These are phyloP conservation scores for Fusarium multiceps DNA, from an alignment of 2,329 filamentous ascomycete species.

Conservation along the genomic window DNA sequence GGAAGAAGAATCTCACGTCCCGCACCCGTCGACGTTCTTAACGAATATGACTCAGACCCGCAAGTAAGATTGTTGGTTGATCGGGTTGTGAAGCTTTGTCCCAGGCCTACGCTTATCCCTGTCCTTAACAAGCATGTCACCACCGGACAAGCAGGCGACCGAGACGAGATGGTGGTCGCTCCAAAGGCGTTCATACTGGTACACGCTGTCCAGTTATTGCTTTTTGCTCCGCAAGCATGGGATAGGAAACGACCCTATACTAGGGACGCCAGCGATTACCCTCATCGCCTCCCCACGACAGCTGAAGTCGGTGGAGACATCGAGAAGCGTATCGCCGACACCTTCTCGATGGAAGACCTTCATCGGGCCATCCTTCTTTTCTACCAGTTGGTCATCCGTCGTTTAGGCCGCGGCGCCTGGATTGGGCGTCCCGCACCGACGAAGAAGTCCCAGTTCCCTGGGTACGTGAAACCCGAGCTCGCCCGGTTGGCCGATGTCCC, in stretches of 20 bases:
- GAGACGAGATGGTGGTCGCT: no score
- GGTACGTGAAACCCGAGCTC: neutral
- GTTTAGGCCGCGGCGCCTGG: neutral
- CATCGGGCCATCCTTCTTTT: neutral
- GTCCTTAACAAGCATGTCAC: neutral
- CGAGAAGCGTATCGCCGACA: neutral
- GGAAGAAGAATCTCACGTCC: no score
- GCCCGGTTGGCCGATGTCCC: no score
- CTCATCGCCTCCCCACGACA: neutral
- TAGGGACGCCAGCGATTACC: fast-evolving
- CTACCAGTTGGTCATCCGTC: neutral
- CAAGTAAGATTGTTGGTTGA: neutral
- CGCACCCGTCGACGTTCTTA: no score
- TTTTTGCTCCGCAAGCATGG: neutral
- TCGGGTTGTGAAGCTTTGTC: neutral
- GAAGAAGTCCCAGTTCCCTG: neutral
- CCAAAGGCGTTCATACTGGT: neutral
- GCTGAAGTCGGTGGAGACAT: neutral
- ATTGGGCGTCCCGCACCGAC: neutral
- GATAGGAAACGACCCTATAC: fast-evolving
- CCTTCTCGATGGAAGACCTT: neutral
- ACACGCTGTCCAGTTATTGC: neutral
- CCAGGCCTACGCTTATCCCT: neutral
- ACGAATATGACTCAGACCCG: no score
- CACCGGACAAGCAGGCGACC: neutral